Evolutionary conservation across 495 filamentous ascomycete genomes (phyloP), one percentile per base, ranked within the genome.

Genomic region (Neurospora sp.): DNA sequence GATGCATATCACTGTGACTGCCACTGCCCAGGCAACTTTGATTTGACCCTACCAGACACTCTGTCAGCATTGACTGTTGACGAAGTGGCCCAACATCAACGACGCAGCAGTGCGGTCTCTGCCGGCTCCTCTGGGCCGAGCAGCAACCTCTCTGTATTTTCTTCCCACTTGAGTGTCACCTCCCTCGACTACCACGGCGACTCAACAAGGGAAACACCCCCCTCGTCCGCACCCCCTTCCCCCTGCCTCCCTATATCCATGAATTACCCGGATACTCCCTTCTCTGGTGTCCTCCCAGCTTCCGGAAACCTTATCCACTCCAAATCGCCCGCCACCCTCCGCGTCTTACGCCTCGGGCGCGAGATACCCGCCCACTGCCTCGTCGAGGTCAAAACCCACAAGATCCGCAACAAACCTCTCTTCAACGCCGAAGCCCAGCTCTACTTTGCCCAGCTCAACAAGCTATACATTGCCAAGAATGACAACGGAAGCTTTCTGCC

Each of bases 361-460:
- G 1, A 24, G 15, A 70, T 80, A 9, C 76, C 78, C 13, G 28
- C 73, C 0, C 9, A 5, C 3, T 76, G 76, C 39, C 77, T 79
- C 13, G 28, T 80, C 36, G 78, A 80, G 24, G 71, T 80, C 34
- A 80, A 80, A 48, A 80, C 78, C 2, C 69, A 71, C 38, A 71
- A 72, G 15, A 43, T 36, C 8, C 10, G 38, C n/a, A 62, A 70
- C 19, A n/a, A 40, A 13, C 54, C 73, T 15, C 43, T 71, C 34
- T 76, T 72, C 39, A 15, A 72, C 1, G 43, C 72, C 48, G 71
- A 76, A 70, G 77, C 74, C 5, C 78, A 78, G 71, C 70, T 80
- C 15, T 80, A 76, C 71, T 80, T 80, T 7, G 28, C 66, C 7
- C 77, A 75, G 2, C 39, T 76, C 4, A 36, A 11, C 2, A 43